A percentile compares a stretch with the other conserved stretches of the same genome.
Evolutionary conservation across 2,329 filamentous ascomycete genomes (phyloP).

Genomic region (Penicillium sp.): DNA sequence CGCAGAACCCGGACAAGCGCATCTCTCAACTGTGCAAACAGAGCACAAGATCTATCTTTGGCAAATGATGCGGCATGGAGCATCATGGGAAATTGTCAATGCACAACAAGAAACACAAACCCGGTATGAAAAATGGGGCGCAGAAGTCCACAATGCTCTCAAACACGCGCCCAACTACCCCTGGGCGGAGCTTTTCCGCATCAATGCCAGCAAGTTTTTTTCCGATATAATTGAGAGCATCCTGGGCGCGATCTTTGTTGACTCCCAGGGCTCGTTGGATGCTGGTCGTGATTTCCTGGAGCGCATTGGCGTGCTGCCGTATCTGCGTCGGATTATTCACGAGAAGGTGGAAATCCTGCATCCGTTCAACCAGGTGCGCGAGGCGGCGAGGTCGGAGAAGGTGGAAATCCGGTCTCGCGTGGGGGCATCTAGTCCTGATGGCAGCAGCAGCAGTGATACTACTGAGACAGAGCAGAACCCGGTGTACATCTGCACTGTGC

Average conservation of each 20-base stretch:
- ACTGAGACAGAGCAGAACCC: background rate
- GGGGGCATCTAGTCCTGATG: background rate
- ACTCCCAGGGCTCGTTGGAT: slow-evolving; percentile 60
- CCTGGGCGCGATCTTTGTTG: slow-evolving; percentile 79
- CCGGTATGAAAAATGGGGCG: slow-evolving; percentile 49
- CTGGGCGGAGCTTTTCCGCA: slow-evolving; percentile 66
- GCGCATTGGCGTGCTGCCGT: slow-evolving; percentile 61
- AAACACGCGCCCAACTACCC: slow-evolving; percentile 58
- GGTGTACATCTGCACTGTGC: slow-evolving; percentile 9
- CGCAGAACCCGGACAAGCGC: slow-evolving; percentile 18
- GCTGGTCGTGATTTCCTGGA: slow-evolving; percentile 59
- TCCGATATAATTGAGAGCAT: slow-evolving; percentile 80
- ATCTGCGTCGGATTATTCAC: slow-evolving; percentile 58
- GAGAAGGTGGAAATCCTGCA: slow-evolving; percentile 54
- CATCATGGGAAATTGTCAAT: slow-evolving; percentile 42
- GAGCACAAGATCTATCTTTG: slow-evolving; percentile 53
- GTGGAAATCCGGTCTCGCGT: slow-evolving; percentile 1
- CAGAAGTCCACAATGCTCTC: slow-evolving; percentile 51
- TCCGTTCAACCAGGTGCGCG: slow-evolving; percentile 54
- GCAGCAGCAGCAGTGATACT: background rate
- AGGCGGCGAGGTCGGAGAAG: slow-evolving; percentile 6
- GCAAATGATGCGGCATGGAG: slow-evolving; percentile 64
- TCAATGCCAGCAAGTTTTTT: slow-evolving; percentile 71
- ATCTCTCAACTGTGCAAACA: slow-evolving; percentile 21
- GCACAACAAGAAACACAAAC: slow-evolving; percentile 44